Evolutionary conservation across 2,329 filamentous ascomycete genomes (phyloP).

Genomic region (Arachnomyces sp.): DNA sequence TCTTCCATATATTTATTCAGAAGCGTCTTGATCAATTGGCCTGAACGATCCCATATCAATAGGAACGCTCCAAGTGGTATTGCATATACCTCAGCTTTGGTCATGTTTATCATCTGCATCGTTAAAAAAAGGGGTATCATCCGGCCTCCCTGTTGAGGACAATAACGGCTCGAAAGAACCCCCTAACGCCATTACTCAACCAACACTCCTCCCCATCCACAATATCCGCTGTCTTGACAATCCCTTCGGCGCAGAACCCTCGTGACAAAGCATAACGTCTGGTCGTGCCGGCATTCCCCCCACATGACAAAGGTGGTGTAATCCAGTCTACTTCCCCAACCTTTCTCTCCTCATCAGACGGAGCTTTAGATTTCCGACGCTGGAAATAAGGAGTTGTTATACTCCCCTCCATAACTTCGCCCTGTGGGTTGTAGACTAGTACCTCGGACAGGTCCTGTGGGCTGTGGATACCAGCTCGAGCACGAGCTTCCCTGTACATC

Average conservation of each 20-base stretch:
- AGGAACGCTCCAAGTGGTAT: no score
- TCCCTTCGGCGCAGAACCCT: conserved; percentile 59
- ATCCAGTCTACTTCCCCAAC: conserved; percentile 57
- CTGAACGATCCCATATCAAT: no score
- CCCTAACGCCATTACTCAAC: conserved; percentile 81
- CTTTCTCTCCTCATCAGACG: neutral
- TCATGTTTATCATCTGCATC: no score
- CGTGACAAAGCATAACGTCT: conserved; percentile 73
- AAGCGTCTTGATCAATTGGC: no score
- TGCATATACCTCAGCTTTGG: no score
- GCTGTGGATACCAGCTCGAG: conserved; percentile 49
- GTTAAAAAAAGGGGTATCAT: no score
- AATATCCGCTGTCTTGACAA: conserved; percentile 54
- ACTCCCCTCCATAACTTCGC: conserved; percentile 76
- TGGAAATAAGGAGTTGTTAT: conserved; percentile 77
- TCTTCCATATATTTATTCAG: no score
- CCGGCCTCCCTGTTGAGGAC: no score
- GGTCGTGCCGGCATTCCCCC: conserved; percentile 76
- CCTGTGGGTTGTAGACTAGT: conserved; percentile 59
- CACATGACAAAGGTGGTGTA: conserved; percentile 68
- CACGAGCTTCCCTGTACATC: conserved; percentile 64
- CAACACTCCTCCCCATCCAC: conserved; percentile 70
- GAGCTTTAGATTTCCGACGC: conserved; percentile 32
- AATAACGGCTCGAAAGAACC: conserved; percentile 51
- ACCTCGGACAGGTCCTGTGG: conserved; percentile 56